Evolutionary conservation across 2,329 filamentous ascomycete genomes (phyloP), one percentile per base, ranked within the genome.

Genomic region (Celoporthe dispersa): DNA sequence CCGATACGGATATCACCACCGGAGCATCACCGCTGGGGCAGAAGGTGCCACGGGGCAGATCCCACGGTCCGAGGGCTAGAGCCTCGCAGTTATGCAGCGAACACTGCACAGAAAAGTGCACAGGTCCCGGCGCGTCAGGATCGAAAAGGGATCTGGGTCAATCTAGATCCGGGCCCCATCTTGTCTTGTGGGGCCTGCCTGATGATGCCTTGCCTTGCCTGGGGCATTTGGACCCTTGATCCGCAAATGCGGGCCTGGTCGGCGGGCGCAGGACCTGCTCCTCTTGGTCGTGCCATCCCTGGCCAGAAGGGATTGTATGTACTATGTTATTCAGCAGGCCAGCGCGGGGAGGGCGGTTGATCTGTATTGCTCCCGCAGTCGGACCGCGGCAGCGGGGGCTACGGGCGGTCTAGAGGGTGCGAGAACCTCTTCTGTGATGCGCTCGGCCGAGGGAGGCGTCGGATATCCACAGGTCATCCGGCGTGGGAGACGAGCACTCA

Each of bases 111-210:
- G 44, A 11, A 64, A 28, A 35, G n/a, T 19, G 35, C 28, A 59
- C 51, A n/a, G 25, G 48, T 33, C 51, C 14, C 19, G 53, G 60
- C 65, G n/a, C 31, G 39, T 51, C 55, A 53, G 63, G 48, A 65
- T 55, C 63, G 48, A 39, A 60, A 25, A n/a, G 53, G 31, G 28
- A 65, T 48, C 67, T 67, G 60, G 67, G 53, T 69, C 63, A 55
- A 65, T 65, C 66, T 69, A 64, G 67, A 61, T 64, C 63, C 64
- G 28, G 66, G 62, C n/a, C n/a, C 62, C 66, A 70, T 70, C 28
- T 60, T 41, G 6, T n/a, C n/a, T 2, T 55, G 67, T 64, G 67
- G 67, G n/a, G 48, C 41, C 25, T 33, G 55, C 39, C 35, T 51
- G 60, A 31, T 59, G 41, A 41, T 60, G 37, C 35, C 37, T 28